A percentile compares a stretch with the other conserved stretches of the same genome.
These are phyloP conservation scores for Beauveria pseudobassiana DNA, from an alignment of 2,329 filamentous ascomycete genomes.

Conservation along the genomic window DNA sequence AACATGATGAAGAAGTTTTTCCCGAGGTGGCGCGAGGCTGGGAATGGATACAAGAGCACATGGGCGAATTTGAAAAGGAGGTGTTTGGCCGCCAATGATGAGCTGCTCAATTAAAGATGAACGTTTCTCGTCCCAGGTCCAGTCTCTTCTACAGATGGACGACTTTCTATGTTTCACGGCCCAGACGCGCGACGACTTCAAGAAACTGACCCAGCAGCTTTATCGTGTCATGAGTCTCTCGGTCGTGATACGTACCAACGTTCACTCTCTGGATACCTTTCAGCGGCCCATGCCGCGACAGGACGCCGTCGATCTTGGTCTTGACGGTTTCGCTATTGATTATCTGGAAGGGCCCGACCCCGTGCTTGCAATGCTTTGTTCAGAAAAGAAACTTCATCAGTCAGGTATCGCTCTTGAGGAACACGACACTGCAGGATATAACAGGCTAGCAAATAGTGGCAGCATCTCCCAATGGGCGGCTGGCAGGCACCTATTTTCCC, in stretches of 20 bases:
- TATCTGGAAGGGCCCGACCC: conserved; percentile 72
- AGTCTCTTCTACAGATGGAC: conserved; percentile 41
- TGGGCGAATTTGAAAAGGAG: conserved; percentile 60
- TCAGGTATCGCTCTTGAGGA: conserved; percentile 58
- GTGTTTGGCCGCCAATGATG: conserved; percentile 74
- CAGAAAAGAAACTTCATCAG: conserved; percentile 59
- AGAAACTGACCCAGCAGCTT: conserved; percentile 59
- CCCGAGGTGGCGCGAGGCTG: conserved; percentile 63
- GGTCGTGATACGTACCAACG: conserved; percentile 63
- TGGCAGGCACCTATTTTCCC: conserved; percentile 53
- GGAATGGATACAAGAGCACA: conserved; percentile 74
- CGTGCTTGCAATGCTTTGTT: conserved; percentile 83
- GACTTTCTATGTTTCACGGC: conserved; percentile 65
- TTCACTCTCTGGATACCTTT: conserved; percentile 44
- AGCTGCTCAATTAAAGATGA: conserved; percentile 72
- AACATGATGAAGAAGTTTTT: conserved; percentile 52
- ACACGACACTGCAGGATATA: conserved; percentile 59
- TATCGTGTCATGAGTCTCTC: conserved; percentile 57
- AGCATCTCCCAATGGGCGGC: conserved; percentile 64
- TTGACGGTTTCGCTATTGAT: conserved; percentile 76
- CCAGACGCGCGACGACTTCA: conserved; percentile 69
- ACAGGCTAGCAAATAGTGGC: conserved; percentile 50
- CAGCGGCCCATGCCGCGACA: conserved; percentile 44
- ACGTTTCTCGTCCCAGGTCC: conserved; percentile 51
- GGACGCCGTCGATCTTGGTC: conserved; percentile 51